Evolutionary conservation across 495 filamentous ascomycete genomes (phyloP).

Genomic region (Pseudevernia furfuracea): DNA sequence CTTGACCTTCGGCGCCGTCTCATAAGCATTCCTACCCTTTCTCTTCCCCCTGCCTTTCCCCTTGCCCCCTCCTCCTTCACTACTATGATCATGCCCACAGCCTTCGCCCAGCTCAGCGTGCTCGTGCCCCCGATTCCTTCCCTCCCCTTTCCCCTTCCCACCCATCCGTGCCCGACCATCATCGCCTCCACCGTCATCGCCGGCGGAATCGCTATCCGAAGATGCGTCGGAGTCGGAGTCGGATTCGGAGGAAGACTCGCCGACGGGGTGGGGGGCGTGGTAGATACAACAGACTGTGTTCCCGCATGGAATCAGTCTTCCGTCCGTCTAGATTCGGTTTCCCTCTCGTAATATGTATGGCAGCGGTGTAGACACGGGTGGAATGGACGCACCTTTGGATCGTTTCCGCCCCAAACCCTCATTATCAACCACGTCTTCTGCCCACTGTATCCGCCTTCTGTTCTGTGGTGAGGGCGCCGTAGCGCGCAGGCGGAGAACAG

Average conservation of each 20-base stretch:
- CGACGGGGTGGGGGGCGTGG: slow-evolving; percentile 72
- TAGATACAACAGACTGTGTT: slow-evolving; percentile 92
- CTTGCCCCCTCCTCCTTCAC: slow-evolving; percentile 29
- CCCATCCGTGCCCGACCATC: slow-evolving; percentile 26
- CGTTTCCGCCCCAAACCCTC: slow-evolving; percentile 90
- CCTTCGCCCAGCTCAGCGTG: slow-evolving; percentile 36
- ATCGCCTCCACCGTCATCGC: slow-evolving; percentile 38
- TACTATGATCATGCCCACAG: slow-evolving; percentile 33
- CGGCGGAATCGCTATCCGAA: slow-evolving; percentile 44
- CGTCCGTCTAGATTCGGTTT: too few relatives aligned
- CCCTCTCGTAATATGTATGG: background rate
- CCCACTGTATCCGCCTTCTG: slow-evolving; percentile 68
- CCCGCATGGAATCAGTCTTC: too few relatives aligned
- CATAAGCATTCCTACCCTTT: slow-evolving; percentile 84
- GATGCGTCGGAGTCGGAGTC: slow-evolving; percentile 54
- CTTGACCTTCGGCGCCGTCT: slow-evolving; percentile 60
- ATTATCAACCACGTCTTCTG: slow-evolving; percentile 89
- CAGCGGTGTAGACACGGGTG: too few relatives aligned
- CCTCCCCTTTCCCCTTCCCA: slow-evolving; percentile 17
- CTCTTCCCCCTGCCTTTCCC: slow-evolving; percentile 39
- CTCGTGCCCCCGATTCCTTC: slow-evolving; percentile 26
- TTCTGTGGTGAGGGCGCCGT: slow-evolving; percentile 7
- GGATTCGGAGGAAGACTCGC: slow-evolving; percentile 77
- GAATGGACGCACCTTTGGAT: slow-evolving; percentile 68
- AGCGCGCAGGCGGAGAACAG: slow-evolving; percentile 26